phyloP scores from a whole-genome alignment of 1,284 basidiomycete genomes.

The Ceratobasidium sp. region DNA sequence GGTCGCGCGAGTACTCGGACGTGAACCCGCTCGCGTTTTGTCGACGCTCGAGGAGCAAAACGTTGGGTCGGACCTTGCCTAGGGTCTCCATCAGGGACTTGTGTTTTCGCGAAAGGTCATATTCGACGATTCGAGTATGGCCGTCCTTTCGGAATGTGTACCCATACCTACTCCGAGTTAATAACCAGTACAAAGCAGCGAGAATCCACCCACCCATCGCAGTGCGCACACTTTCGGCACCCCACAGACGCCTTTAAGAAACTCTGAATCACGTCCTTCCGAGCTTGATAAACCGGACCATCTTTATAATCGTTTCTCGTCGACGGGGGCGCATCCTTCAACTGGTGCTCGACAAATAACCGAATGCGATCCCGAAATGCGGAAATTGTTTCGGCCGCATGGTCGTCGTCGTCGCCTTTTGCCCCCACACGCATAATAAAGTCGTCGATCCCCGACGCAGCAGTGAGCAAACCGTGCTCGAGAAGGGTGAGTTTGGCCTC shows the following conservation, averaged over 20 bases:
- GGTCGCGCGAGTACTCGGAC: slow-evolving; percentile 37
- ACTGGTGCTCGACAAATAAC: slow-evolving; percentile 71
- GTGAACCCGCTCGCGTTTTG: slow-evolving; percentile 33
- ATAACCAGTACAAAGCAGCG: background rate
- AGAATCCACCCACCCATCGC: slow-evolving; percentile 72
- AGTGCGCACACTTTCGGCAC: slow-evolving; percentile 73
- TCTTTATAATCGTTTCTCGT: slow-evolving; percentile 90
- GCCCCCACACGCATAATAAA: slow-evolving; percentile 47
- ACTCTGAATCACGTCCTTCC: slow-evolving; percentile 82
- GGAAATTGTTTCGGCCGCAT: slow-evolving; percentile 59
- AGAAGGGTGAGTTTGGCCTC: slow-evolving; percentile 87
- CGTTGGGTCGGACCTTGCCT: slow-evolving; percentile 71
- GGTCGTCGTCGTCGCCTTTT: slow-evolving; percentile 52
- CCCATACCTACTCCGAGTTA: slow-evolving; percentile 61
- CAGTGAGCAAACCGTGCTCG: slow-evolving; percentile 87
- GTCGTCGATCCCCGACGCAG: slow-evolving; percentile 78
- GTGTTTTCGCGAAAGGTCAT: slow-evolving; percentile 83
- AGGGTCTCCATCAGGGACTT: slow-evolving; percentile 66
- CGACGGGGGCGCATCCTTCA: slow-evolving; percentile 63
- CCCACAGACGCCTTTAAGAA: slow-evolving; percentile 76
- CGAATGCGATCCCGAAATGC: slow-evolving; percentile 75
- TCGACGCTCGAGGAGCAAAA: slow-evolving; percentile 55
- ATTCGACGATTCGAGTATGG: slow-evolving; percentile 93
- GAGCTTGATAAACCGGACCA: slow-evolving; percentile 82
- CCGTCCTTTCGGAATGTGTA: slow-evolving; percentile 95